Evolutionary conservation across 495 filamentous ascomycete species (phyloP), one percentile per base, ranked within the genome.

Genomic region (Articulospora tetracladia): DNA sequence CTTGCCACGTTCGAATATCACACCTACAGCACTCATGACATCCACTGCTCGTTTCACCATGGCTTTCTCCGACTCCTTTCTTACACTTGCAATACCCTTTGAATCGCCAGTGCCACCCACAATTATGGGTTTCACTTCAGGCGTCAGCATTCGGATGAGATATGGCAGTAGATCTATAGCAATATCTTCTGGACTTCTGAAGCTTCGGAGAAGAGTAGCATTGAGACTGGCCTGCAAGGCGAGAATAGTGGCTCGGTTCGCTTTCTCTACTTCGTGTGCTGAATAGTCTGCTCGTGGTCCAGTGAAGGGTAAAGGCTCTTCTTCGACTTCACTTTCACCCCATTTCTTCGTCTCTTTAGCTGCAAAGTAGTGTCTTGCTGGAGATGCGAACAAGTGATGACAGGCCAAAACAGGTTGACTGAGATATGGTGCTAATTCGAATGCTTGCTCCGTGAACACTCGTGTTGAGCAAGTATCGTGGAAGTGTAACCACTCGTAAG

Each of bases 401-500:
- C 96, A 97, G 4, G 90, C 94, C 0, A 97, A 81, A 25, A 91
- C 79, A 0, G 93, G 86, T 65, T 92, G 87, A 66, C 85, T 87
- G 58, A 97, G 83, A 71, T 98, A 98, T 0, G 89, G 84, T 17
- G 77, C 78, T 27, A 97, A 75, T 69, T 98, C 93, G 86, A 92
- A 97, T 46, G 94, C 92, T 70, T 97, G 92, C 50, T 77, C 81
- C 10, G 80, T 73, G 67, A 86, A 90, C 1, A 97, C 76, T 55
- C 85, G 83, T 1, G 85, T 82, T 7, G 89, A 93, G 59, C 95
- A 83, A 1, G 78, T 75, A 64, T 97, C 94, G 69, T 97, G 90
- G 71, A 98, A 98, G 72, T 93, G 81, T 57, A 98, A 83, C 94
- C 94, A 98, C 62, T 97, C 92, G 68, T 93, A 94, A 0, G 92